Evolutionary conservation across 106 monocot genomes (phyloP).

Genomic region (Dactylorhiza incarnata): DNA sequence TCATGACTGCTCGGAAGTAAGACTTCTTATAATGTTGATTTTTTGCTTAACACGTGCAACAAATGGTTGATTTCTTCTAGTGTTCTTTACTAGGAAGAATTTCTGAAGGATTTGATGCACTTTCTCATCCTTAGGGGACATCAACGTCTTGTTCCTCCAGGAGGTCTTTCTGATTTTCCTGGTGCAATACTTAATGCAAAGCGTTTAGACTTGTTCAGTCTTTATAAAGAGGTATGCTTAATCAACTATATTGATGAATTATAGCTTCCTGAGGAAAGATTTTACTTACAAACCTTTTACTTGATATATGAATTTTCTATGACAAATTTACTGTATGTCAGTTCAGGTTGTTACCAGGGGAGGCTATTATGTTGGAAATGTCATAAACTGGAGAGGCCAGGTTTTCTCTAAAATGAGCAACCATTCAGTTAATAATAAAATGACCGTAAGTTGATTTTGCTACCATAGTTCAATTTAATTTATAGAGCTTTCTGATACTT

Average conservation of each 20-base stretch:
- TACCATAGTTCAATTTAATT: neutral
- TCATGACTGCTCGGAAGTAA: conserved; percentile 56
- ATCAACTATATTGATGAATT: neutral
- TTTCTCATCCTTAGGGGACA: conserved; percentile 60
- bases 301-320: neutral
- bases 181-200: conserved; percentile 71
- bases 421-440: conserved; percentile 58
- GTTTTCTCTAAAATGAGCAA: conserved; percentile 80
- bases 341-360: conserved; percentile 69
- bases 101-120: conserved; percentile 65
- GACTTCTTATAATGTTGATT: neutral
- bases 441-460: conserved; percentile 40
- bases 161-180: conserved; percentile 65
- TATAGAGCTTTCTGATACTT: neutral
- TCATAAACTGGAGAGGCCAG: conserved; percentile 78
- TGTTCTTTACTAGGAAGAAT: conserved; percentile 46
- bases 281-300: neutral
- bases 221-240: conserved; percentile 65
- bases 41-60: neutral
- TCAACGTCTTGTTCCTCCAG: conserved; percentile 53
- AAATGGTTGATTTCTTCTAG: neutral
- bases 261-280: neutral
- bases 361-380: conserved; percentile 72
- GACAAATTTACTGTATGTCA: neutral
- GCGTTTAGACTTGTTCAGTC: conserved; percentile 58